These are phyloP conservation scores for Thelonectria rubi DNA, from an alignment of 2,329 filamentous ascomycete genomes.

Conservation along the genomic window DNA sequence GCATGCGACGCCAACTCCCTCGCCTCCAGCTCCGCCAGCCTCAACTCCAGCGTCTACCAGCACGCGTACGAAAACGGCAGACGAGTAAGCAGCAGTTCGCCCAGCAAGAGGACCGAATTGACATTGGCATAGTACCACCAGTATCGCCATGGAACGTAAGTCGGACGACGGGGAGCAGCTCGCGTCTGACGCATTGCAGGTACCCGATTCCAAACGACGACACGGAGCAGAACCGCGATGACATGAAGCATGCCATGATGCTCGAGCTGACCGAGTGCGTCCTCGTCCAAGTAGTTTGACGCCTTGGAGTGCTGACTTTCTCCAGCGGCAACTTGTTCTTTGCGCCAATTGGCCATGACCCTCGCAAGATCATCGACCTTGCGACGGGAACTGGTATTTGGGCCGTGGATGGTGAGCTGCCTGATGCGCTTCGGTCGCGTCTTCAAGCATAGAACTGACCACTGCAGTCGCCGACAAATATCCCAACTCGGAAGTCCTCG, in stretches of 20 bases:
- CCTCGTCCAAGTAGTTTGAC: background rate
- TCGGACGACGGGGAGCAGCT: rapidly evolving
- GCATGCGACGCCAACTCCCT: slow-evolving; percentile 32
- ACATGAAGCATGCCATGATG: slow-evolving; percentile 46
- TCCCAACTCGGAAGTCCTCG: slow-evolving; percentile 35
- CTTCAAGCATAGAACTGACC: background rate
- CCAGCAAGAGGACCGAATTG: rapidly evolving
- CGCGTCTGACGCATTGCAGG: slow-evolving; percentile 33
- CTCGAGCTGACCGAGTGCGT: slow-evolving; percentile 40
- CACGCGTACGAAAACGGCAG: slow-evolving; percentile 40
- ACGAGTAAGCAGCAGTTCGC: slow-evolving; percentile 15
- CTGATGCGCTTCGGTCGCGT: no score
- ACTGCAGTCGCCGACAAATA: slow-evolving; percentile 37
- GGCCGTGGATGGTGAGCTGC: slow-evolving; percentile 32
- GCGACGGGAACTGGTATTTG: slow-evolving; percentile 38
- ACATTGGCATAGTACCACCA: slow-evolving; percentile 30
- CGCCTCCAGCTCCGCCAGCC: slow-evolving; percentile 31
- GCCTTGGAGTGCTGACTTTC: background rate
- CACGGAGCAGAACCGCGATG: slow-evolving; percentile 40
- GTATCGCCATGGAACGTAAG: slow-evolving; percentile 37
- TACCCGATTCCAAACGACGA: slow-evolving; percentile 42
- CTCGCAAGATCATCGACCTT: slow-evolving; percentile 37
- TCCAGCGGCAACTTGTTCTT: slow-evolving; percentile 36
- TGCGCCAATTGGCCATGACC: slow-evolving; percentile 25
- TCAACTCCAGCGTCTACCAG: slow-evolving; percentile 37